Evolutionary conservation across 2,329 filamentous ascomycete genomes (phyloP), one percentile per base, ranked within the genome.

Genomic region (Colletotrichum simmondsii): DNA sequence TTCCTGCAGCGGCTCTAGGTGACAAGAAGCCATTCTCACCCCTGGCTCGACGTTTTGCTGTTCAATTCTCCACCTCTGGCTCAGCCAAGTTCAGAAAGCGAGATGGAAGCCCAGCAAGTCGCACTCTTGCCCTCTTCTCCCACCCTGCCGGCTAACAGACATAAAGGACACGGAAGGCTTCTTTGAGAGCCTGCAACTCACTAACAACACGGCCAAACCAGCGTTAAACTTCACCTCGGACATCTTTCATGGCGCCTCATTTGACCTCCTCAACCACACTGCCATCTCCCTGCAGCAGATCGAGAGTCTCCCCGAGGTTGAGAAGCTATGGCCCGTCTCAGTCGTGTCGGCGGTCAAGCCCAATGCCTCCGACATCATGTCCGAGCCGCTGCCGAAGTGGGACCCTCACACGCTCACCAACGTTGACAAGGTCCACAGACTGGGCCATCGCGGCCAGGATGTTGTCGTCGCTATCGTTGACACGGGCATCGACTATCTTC

Each of bases 401-500:
- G 42, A 64, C 8, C 71, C 71, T 5, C 71, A 73, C 52, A 26
- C 49, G n/a, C 67, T 66, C 37, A 73, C 67, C 4, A 52, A 54
- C 8, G 67, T 73, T 14, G 19, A 62, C 54, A 54, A 62, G 12
- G 63, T 30, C 1, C 67, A 73, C 19, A 56, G 42, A 19, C 49
- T 37, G 2, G 71, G 71, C 30, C n/a, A 61, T 30, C 19, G 32
- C 12, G 67, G 71, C 22, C 2, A 53, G 12, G 71, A 56, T 6
- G 62, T 73, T 7, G 54, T 63, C 8, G 42, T 73, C 2, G 71
- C 67, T 14, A 42, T 75, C 12, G 76, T 83, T n/a, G 81, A 83
- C 63, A 81, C 77, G 24, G 83, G 83, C 28, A 79, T 88, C 42
- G 87, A 89, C 76, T 88, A 89, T 76, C 81, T 77, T 10, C 87